A percentile compares a stretch with the other conserved stretches of the same genome.
These are phyloP conservation scores for Penicillium macrosclerotiorum DNA, from an alignment of 495 filamentous ascomycete species.

Conservation along the genomic window DNA sequence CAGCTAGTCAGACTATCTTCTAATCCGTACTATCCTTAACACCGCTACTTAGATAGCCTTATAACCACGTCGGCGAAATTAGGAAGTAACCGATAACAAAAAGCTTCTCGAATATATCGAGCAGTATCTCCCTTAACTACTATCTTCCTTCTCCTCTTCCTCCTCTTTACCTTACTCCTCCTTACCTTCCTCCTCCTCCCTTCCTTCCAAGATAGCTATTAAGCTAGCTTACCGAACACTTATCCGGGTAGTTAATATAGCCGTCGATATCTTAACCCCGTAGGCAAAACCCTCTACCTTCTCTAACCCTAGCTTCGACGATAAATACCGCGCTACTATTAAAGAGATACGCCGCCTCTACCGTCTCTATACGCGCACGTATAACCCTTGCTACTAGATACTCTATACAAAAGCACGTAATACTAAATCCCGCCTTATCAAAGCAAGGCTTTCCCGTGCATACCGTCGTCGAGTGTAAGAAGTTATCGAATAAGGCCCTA, in stretches of 20 bases:
- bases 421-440: slow-evolving; percentile 7
- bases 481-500: slow-evolving; percentile 8
- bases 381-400: slow-evolving; percentile 4
- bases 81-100: not conserved
- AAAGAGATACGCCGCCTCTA: slow-evolving; percentile 4
- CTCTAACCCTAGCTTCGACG: slow-evolving; percentile 6
- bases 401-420: slow-evolving; percentile 4
- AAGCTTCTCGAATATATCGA: not conserved
- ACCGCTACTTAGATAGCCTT: too few species aligned
- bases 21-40: too few species aligned
- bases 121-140: not conserved
- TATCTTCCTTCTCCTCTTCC: too few species aligned
- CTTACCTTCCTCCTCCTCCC: not conserved
- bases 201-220: not conserved
- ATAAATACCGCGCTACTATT: not conserved
- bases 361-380: not conserved
- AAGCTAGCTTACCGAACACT: not conserved
- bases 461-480: slow-evolving; percentile 8
- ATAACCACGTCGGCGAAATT: slow-evolving; percentile 2
- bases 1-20: too few species aligned
- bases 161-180: too few species aligned
- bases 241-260: not conserved
- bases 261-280: slow-evolving; percentile 2
- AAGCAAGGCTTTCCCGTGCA: not conserved
- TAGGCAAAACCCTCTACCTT: slow-evolving; percentile 6